Conservation (phyloP, 2,329 filamentous ascomycete genomes). For the Ceratocystis lukuohia region DNA sequence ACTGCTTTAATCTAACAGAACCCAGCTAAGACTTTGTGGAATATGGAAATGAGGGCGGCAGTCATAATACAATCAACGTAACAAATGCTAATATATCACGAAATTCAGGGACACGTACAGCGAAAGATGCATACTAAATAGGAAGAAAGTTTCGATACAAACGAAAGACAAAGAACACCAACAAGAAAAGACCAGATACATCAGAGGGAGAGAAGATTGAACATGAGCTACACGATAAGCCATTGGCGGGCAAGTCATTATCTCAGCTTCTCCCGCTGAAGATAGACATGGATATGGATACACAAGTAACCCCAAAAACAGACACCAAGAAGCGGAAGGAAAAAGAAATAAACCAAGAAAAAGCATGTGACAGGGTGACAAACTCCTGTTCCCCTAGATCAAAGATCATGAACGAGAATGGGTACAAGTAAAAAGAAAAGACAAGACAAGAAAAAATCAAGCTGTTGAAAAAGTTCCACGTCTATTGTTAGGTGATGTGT, state of each 20-base stretch:
- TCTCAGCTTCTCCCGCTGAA: neutral
- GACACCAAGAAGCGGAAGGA: neutral
- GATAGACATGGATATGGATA: neutral
- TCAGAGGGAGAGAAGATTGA: neutral
- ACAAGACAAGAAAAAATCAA: constrained; percentile 1
- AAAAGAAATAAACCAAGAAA: neutral
- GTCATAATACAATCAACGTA: too few relatives aligned
- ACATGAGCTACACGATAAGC: neutral
- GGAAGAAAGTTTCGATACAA: neutral
- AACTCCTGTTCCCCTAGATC: constrained; percentile 3
- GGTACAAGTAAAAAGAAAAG: constrained; percentile 9
- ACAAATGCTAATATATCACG: neutral
- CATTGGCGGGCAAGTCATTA: neutral
- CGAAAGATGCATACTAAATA: neutral
- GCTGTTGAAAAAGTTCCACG: neutral
- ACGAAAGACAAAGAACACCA: neutral
- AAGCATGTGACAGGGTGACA: neutral
- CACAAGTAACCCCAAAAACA: neutral
- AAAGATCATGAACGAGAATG: constrained; percentile 8
- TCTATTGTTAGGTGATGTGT: neutral
- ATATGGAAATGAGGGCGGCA: too few relatives aligned
- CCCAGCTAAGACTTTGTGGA: too few relatives aligned
- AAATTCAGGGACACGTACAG: neutral
- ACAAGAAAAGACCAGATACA: neutral
- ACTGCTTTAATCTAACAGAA: too few relatives aligned